Percentiles rank a stretch among this genome's conserved stretches.
phyloP scores from a whole-genome alignment of 2,329 filamentous ascomycete genomes.

The Calonectria fujianensis region DNA sequence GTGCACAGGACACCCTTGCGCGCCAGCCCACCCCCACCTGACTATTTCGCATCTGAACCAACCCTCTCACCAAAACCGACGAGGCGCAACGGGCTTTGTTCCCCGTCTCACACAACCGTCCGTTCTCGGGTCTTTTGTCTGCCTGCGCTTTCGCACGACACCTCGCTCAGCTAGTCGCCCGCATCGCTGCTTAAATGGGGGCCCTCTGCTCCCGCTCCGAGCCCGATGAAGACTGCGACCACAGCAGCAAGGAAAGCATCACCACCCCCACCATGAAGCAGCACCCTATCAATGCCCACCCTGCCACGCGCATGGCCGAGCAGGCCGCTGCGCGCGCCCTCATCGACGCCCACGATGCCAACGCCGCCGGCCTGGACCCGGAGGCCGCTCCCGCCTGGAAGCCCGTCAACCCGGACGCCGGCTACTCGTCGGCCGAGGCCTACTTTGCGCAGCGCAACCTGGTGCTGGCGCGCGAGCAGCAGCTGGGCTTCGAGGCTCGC shows the following conservation, averaged over 20 bases:
- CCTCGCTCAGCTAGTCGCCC: background rate
- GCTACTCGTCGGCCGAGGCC: conserved; percentile 44
- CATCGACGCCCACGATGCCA: conserved; percentile 54
- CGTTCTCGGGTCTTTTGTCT: background rate
- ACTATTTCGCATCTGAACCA: background rate
- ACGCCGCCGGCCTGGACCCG: conserved; percentile 42
- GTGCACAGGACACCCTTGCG: conserved; percentile 3
- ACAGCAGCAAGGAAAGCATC: conserved; percentile 35
- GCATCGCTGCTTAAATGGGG: conserved; percentile 50
- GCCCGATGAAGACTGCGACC: conserved; percentile 24
- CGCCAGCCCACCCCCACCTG: conserved; percentile 12
- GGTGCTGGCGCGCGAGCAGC: conserved; percentile 58
- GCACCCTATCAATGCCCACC: conserved; percentile 3
- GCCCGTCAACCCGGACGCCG: conserved; percentile 15
- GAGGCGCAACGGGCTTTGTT: conserved; percentile 3
- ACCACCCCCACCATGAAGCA: conserved; percentile 33
- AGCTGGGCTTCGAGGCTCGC: conserved; percentile 64
- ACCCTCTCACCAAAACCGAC: background rate
- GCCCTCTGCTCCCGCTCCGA: conserved; percentile 53
- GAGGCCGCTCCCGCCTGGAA: conserved; percentile 14
- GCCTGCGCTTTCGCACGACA: background rate
- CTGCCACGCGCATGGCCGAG: conserved; percentile 41
- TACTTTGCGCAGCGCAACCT: conserved; percentile 59
- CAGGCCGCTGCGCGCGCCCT: conserved; percentile 50
- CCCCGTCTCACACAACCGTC: background rate